Base-by-base conservation (phyloP, 2,329 filamentous ascomycete species). In the Trichoderma sp. region DNA sequence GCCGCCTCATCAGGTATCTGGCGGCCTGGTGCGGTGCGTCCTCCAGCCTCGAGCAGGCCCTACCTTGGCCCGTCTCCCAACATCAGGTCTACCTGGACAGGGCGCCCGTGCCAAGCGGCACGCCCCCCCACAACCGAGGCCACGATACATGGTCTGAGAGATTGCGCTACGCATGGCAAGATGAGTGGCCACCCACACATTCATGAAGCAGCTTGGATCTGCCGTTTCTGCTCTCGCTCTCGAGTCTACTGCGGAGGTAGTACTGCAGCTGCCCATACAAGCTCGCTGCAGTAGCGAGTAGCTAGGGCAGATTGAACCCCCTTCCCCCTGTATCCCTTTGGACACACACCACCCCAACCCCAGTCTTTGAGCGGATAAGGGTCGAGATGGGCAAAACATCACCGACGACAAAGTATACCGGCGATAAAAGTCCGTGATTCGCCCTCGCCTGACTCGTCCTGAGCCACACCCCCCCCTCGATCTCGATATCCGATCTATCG, bases 381-480 rank as follows among this genome's bases (percentile, higher is more conserved):
- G 55, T 68, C 57, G 62, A 69, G 69, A 59, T 65, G 67, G 68
- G 66, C 68, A 69, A 71, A 71, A 73, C 69, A 72, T 66, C 70
- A 68, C 67, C 69, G 68, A 68, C 69, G 68, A 71, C 66, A 63
- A 61, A 68, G 56, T 65, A 59, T 67, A 50, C 64, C 63, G 64
- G 63, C 48, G 63, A 50, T 56, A 61, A 54, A 50, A 51, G 50
- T 48, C 65, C 68, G 68, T 67, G 68, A 66, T 51, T 51, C 62
- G 62, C 54, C 57, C 51, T 66, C 58, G 59, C 59, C 45, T 57
- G 59, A 57, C 52, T 58, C 52, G 45, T 45, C 44, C 43, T 44
- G 64, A 52, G 41, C 41, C 56, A 57, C 30, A 30, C 30, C 55
- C 26, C 57, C 59, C 34, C 44, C 45, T 43, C 51, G 52, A 51